Conservation (phyloP, 345 rosid species). For the Populus simonii region DNA sequence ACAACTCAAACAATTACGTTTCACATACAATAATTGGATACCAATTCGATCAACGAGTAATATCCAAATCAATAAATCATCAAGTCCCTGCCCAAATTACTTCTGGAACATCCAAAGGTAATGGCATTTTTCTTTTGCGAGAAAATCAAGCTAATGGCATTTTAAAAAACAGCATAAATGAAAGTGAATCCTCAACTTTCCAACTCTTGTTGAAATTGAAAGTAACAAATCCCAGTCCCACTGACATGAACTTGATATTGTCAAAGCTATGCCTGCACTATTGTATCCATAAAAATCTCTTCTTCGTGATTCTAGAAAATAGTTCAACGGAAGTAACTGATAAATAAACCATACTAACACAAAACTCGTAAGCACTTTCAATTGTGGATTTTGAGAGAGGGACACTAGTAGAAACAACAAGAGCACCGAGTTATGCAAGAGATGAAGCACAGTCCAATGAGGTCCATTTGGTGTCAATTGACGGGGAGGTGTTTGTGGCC, state of each 20-base stretch:
- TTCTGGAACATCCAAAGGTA: not conserved
- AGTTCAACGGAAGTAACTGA: not conserved
- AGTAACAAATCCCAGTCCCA: not conserved
- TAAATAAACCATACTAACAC: not conserved
- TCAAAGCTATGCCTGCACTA: not conserved
- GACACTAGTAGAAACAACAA: slow-evolving; percentile 70
- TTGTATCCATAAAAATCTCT: not conserved
- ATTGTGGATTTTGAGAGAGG: slow-evolving; percentile 63
- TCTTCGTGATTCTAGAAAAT: not conserved
- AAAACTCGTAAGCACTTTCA: not conserved
- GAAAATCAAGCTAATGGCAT: not conserved
- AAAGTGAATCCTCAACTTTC: not conserved
- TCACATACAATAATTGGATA: not conserved
- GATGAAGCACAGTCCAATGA: slow-evolving; percentile 53
- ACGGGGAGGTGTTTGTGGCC: slow-evolving; percentile 38
- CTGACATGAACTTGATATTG: not conserved
- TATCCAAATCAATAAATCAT: not conserved
- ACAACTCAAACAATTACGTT: not conserved
- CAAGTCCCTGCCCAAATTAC: not conserved
- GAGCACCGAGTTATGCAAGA: slow-evolving; percentile 78
- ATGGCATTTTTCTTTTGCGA: not conserved
- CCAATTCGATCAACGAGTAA: too few species aligned
- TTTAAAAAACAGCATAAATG: not conserved
- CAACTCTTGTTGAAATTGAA: not conserved
- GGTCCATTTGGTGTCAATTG: not conserved